Percentiles rank a stretch among this genome's conserved stretches.
Evolutionary conservation across 306 rosid species (phyloP).

Genomic region (Quercus wislizeni): DNA sequence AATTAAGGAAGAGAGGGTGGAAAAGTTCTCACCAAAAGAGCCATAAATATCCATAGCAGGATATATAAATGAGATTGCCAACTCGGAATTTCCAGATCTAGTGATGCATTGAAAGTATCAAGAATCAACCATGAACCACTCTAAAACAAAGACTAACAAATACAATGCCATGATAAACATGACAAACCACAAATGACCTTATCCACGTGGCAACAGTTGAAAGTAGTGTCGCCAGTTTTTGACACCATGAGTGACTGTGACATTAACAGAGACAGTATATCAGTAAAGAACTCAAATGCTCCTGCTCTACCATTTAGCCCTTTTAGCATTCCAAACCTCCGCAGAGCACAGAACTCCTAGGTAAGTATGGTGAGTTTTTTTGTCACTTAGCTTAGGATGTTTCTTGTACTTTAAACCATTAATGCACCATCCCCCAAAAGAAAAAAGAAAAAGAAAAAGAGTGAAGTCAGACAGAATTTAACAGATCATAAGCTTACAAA

Average conservation of each 20-base stretch:
- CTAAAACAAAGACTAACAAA: background rate
- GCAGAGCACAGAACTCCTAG: background rate
- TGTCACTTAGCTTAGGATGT: background rate
- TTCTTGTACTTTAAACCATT: background rate
- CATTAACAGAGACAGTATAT: background rate
- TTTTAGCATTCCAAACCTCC: background rate
- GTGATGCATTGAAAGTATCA: too few species aligned
- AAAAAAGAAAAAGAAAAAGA: background rate
- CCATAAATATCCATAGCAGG: too few species aligned
- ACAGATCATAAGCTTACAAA: constrained; percentile 53
- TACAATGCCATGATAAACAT: background rate
- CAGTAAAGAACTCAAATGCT: background rate
- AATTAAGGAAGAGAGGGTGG: too few species aligned
- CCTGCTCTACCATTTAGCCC: background rate
- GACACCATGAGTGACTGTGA: background rate
- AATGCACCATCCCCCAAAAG: background rate
- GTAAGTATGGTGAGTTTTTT: background rate
- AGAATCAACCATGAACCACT: background rate
- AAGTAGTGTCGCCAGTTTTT: background rate
- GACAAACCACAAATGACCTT: background rate
- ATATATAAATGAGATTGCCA: too few species aligned
- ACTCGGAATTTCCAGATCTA: background rate
- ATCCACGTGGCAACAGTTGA: background rate
- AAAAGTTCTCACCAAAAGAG: too few species aligned
- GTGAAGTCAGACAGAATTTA: constrained; percentile 1